Evolutionary conservation across 192 early-diverging fungal genomes (phyloP), one percentile per base, ranked within the genome.

Genomic region (Chytriomyces hyalinus): DNA sequence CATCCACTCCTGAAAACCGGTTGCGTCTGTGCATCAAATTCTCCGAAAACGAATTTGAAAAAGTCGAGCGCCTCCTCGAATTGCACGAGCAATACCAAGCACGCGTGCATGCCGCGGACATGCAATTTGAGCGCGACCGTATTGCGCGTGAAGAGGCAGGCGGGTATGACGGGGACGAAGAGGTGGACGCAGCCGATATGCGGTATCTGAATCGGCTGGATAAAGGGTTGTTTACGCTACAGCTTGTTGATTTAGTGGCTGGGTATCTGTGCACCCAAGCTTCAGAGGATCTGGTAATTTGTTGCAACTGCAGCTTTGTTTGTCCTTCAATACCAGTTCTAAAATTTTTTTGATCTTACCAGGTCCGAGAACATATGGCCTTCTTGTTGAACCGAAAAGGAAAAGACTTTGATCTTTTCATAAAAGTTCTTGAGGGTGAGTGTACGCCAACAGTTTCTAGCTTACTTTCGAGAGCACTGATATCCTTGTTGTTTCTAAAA

Each of bases 11-110:
- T 6, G 88, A 90, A 17, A 81, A 88, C 50, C 89, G 91, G 15
- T 84, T 89, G 74, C 88, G 95, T 17, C 78, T 99, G 22, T 64
- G 96, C 20, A 82, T 85, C 49, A 98, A 99, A 84, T 97, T 99
- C 80, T 81, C 87, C 15, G 91, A 94, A 76, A 84, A 90, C 57
- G 90, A 92, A 76, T 93, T 87, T 74, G 86, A 94, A 73, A 94
- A 96, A 59, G 80, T 95, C n/a, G 93, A 94, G 61, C 87, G 93
- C 44, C 84, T 97, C 10, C 76, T 95, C 48, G 92, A 95, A 84
- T 80, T 97, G 60, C 89, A 91, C 60, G 81, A 87, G 51, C 84
- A 87, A 60, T 96, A 95, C 69, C 80, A 80, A 64, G 87, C 88
- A 26, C 88, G 91, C 36, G 89, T 94, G 24, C 53, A 75, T 65